A percentile compares a stretch with the other conserved stretches of the same genome.
These are phyloP conservation scores for Talaromyces ruber DNA, from an alignment of 495 filamentous ascomycete species.

Conservation along the genomic window DNA sequence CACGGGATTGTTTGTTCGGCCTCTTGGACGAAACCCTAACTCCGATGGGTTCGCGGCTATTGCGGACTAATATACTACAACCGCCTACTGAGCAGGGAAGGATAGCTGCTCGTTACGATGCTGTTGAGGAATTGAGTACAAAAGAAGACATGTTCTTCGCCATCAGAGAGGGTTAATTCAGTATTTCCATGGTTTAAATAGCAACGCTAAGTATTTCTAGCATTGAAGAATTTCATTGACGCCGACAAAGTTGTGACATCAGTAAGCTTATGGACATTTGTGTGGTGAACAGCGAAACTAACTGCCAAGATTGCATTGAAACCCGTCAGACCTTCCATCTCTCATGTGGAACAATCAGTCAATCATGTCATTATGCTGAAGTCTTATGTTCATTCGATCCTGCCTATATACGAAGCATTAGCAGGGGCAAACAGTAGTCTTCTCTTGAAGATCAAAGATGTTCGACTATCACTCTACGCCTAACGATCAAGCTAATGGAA, in stretches of 20 bases:
- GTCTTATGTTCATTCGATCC: conserved; percentile 61
- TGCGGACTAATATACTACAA: conserved; percentile 78
- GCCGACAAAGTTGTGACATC: conserved; percentile 30
- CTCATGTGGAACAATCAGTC: conserved; percentile 66
- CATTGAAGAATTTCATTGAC: conserved; percentile 62
- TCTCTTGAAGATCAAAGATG: conserved; percentile 55
- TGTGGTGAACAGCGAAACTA: neutral
- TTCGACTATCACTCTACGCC: conserved; percentile 16
- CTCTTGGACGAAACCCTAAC: conserved; percentile 78
- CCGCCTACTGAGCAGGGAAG: conserved; percentile 67
- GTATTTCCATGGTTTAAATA: neutral
- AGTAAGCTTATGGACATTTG: conserved; percentile 11
- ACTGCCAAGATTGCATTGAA: conserved; percentile 54
- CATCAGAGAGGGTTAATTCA: conserved; percentile 48
- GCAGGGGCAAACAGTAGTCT: conserved; percentile 55
- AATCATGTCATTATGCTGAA: conserved; percentile 88
- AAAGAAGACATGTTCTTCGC: conserved; percentile 85
- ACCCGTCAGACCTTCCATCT: conserved; percentile 54
- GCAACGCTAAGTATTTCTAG: conserved; percentile 24
- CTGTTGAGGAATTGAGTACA: conserved; percentile 71
- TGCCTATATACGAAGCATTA: conserved; percentile 60
- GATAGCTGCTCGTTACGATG: conserved; percentile 63
- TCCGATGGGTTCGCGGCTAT: conserved; percentile 75
- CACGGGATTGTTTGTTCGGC: conserved; percentile 71
- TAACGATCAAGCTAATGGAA: neutral